Conservation (phyloP, 1,139 yeast species). For the Pichia cactophila region DNA sequence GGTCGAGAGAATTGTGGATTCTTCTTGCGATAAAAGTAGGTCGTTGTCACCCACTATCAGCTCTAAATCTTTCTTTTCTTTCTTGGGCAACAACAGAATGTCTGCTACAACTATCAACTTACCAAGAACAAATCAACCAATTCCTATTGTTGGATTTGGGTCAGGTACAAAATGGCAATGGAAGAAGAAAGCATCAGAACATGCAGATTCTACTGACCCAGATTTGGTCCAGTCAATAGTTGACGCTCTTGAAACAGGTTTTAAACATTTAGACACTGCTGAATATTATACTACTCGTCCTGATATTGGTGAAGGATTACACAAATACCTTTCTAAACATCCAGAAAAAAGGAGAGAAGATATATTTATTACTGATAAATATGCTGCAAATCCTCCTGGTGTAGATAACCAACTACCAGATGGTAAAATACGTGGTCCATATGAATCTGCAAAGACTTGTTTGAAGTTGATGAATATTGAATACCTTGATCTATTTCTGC, state of each 20-base stretch:
- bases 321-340: constrained; percentile 15
- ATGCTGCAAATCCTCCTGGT: constrained; percentile 22
- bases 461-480: constrained; percentile 42
- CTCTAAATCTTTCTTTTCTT: too few relatives aligned
- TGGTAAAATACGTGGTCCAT: constrained; percentile 36
- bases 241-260: constrained; percentile 39
- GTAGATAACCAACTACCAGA: constrained; percentile 8
- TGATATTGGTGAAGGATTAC: constrained; percentile 46
- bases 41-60: too few relatives aligned
- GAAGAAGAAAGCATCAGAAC: constrained; percentile 32
- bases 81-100: not conserved
- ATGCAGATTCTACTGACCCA: constrained; percentile 26
- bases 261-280: constrained; percentile 50
- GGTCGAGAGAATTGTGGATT: too few relatives aligned
- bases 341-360: constrained; percentile 40
- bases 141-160: constrained; percentile 39
- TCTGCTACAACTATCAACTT: constrained; percentile 6
- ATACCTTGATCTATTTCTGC: constrained; percentile 61
- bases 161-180: constrained; percentile 61
- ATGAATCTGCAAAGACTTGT: constrained; percentile 41
- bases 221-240: constrained; percentile 37
- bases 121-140: constrained; percentile 22
- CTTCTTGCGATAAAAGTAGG: too few relatives aligned
- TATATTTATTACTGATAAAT: constrained; percentile 51
- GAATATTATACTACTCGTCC: constrained; percentile 51